Percentiles rank a stretch among this genome's conserved stretches.
These are phyloP conservation scores for Dioszegia aurantiaca DNA, from an alignment of 768 basidiomycete species.

Conservation along the genomic window DNA sequence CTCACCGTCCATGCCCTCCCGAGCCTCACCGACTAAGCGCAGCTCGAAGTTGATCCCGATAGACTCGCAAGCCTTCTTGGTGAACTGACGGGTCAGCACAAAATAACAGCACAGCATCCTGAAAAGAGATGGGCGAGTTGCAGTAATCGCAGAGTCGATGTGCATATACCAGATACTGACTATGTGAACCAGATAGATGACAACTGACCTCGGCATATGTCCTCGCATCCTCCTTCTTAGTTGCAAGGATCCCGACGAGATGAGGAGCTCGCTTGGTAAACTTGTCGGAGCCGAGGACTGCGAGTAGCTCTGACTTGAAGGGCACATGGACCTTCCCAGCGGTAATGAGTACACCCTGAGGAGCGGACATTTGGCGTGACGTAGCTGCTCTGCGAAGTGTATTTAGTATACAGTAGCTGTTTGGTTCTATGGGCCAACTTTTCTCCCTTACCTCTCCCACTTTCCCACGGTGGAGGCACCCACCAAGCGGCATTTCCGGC, in stretches of 20 bases:
- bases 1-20: conserved; percentile 54
- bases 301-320: conserved; percentile 49
- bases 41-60: conserved; percentile 85
- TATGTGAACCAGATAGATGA: too few species aligned
- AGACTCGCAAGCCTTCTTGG: conserved; percentile 80
- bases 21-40: conserved; percentile 61
- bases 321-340: conserved; percentile 49
- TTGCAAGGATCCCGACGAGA: conserved; percentile 87
- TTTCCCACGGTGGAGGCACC: too few species aligned
- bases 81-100: conserved; percentile 60
- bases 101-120: neutral
- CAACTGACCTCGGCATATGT: conserved; percentile 58
- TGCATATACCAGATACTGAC: too few species aligned
- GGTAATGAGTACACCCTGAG: conserved; percentile 46
- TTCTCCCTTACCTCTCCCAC: too few species aligned
- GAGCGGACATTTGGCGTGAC: conserved; percentile 22
- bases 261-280: conserved; percentile 57
- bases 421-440: too few species aligned
- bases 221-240: conserved; percentile 55
- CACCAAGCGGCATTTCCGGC: too few species aligned
- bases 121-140: too few species aligned
- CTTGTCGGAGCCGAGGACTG: conserved; percentile 21
- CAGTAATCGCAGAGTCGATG: too few species aligned
- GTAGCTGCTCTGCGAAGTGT: too few species aligned
- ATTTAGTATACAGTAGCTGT: too few species aligned